Conservation (phyloP, 2,329 filamentous ascomycete species). For the Stagonosporopsis chrysanthemi region DNA sequence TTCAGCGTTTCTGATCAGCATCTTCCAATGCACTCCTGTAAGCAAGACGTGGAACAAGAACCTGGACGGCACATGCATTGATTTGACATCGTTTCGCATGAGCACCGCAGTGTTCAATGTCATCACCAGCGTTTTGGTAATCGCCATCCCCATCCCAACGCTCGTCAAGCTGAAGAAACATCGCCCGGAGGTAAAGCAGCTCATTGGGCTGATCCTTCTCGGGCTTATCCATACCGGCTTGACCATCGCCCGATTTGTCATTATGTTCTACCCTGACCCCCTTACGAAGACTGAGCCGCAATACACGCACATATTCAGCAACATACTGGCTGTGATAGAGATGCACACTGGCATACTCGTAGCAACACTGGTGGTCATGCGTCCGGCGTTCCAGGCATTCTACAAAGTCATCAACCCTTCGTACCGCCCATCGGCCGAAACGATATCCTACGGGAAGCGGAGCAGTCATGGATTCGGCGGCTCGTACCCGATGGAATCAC, state of each 20-base stretch:
- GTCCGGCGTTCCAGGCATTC: slow-evolving; percentile 14
- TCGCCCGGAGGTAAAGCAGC: slow-evolving; percentile 17
- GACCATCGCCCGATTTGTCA: slow-evolving; percentile 19
- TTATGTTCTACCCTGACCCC: slow-evolving; percentile 20
- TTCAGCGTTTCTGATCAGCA: slow-evolving; percentile 19
- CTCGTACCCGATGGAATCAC: slow-evolving; percentile 6
- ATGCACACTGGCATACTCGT: slow-evolving; percentile 21
- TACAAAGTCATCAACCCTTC: slow-evolving; percentile 1
- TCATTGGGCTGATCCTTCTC: slow-evolving; percentile 15
- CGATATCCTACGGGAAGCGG: slow-evolving; percentile 10
- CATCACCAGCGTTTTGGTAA: slow-evolving; percentile 15
- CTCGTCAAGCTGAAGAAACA: slow-evolving; percentile 16
- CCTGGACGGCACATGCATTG: slow-evolving; percentile 10
- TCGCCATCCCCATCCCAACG: slow-evolving; percentile 20
- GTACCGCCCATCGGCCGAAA: neutral
- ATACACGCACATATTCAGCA: slow-evolving; percentile 19
- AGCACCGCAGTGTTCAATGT: slow-evolving; percentile 21
- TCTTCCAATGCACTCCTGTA: slow-evolving; percentile 19
- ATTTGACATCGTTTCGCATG: slow-evolving; percentile 18
- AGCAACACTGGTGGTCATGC: slow-evolving; percentile 20
- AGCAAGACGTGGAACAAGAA: slow-evolving; percentile 19
- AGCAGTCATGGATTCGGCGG: slow-evolving; percentile 2
- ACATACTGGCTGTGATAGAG: slow-evolving; percentile 16
- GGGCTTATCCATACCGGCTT: slow-evolving; percentile 17
- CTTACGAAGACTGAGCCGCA: slow-evolving; percentile 19